A percentile compares a stretch with the other conserved stretches of the same genome.
These are phyloP conservation scores for Metschnikowia lunata DNA, from an alignment of 805 yeast genomes.

Conservation along the genomic window DNA sequence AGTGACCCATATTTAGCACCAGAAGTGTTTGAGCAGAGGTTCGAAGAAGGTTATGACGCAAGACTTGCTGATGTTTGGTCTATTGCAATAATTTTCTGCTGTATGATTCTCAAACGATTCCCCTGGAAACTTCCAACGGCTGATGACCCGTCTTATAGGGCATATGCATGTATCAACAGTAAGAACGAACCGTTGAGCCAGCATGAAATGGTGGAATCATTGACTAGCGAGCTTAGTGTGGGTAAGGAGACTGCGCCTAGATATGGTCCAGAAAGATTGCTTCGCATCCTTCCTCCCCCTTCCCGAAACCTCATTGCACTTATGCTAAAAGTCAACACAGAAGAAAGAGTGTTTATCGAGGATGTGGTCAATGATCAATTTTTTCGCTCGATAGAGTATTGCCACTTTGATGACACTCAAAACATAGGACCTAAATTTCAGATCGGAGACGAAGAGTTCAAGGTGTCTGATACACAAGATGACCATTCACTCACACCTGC, in stretches of 20 bases:
- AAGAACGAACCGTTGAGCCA: constrained; percentile 11
- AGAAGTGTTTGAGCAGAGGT: constrained; percentile 56
- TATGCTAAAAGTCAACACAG: constrained; percentile 63
- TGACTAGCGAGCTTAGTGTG: constrained; percentile 12
- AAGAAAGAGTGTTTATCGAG: constrained; percentile 53
- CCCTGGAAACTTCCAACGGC: constrained; percentile 94
- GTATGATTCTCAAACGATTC: constrained; percentile 80
- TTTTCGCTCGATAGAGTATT: constrained; percentile 51
- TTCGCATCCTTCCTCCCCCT: constrained; percentile 65
- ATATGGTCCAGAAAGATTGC: constrained; percentile 66
- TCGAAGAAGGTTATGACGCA: constrained; percentile 64
- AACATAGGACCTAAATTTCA: constrained; percentile 1
- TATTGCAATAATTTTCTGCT: constrained; percentile 84
- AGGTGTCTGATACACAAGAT: constrained; percentile 1
- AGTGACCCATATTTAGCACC: constrained; percentile 96
- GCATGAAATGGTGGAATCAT: constrained; percentile 9
- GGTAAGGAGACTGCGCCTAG: constrained; percentile 10
- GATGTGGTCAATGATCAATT: constrained; percentile 57
- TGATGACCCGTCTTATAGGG: constrained; percentile 67
- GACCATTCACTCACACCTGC: background rate
- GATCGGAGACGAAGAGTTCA: constrained; percentile 1
- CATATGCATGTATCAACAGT: constrained; percentile 39
- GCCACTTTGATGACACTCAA: constrained; percentile 33
- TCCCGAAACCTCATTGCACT: constrained; percentile 56
- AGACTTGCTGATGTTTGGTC: constrained; percentile 92